These are phyloP conservation scores for Rhizopogon vinicolor DNA, from an alignment of 768 basidiomycete species.

Conservation along the genomic window DNA sequence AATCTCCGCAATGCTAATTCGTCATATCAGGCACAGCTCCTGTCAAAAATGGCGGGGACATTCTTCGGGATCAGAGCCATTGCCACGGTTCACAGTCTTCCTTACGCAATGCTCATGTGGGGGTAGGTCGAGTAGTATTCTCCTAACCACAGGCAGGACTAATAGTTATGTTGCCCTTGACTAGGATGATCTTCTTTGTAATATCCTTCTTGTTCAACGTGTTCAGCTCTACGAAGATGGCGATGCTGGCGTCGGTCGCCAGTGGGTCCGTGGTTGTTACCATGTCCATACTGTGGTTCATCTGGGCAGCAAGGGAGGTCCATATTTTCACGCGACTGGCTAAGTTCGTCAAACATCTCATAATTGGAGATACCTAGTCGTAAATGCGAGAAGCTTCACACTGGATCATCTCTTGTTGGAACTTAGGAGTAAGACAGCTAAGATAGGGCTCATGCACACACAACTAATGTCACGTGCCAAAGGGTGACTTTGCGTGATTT, in stretches of 20 bases:
- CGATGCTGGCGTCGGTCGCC: not conserved
- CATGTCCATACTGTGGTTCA: slow-evolving; percentile 1
- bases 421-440: no score
- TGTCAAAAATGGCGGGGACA: slow-evolving; percentile 8
- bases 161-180: not conserved
- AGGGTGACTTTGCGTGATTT: no score
- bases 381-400: not conserved
- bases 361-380: not conserved
- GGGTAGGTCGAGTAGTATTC: slow-evolving; percentile 30
- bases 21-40: not conserved
- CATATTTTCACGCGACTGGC: not conserved
- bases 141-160: not conserved
- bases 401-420: no score
- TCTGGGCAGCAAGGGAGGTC: not conserved
- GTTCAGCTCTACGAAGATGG: not conserved
- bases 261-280: not conserved
- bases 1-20: not conserved
- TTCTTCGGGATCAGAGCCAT: slow-evolving; percentile 36
- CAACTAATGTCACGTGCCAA: no score
- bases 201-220: not conserved
- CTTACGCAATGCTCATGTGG: slow-evolving; percentile 50
- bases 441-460: no score
- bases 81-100: slow-evolving; percentile 44
- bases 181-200: slow-evolving; percentile 7
- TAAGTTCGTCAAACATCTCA: not conserved